Base-by-base conservation (phyloP, 2,329 filamentous ascomycete genomes). In the Neurospora sp. region DNA sequence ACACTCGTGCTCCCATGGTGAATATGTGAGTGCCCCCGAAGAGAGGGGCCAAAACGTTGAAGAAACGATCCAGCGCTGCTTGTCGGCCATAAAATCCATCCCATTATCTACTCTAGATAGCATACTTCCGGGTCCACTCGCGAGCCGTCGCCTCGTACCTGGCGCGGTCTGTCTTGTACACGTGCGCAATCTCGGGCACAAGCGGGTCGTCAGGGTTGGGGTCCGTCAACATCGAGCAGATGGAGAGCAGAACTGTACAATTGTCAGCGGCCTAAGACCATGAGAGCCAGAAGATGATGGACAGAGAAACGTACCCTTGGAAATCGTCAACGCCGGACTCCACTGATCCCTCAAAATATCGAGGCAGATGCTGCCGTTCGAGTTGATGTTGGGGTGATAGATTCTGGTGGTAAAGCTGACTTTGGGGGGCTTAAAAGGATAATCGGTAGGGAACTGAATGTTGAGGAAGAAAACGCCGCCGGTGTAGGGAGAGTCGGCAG, bases 371-470 rank as follows among this genome's bases (percentile, higher is more conserved):
- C 94, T 97, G 83, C 96, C 96, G 82, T 98, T 98, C 76, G 93
- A 97, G 90, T 99, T 99, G 93, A 99, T 99, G 85, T 99, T 99
- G 78, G 96, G 96, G 85, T 99, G 96, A 83, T 99, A 99, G 86
- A 99, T 98, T 80, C 95, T 92, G 75, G 96, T 99, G 78, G 93
- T 98, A 89, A 99, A 99, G 91, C 97, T 97, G 84, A 99, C 94
- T 89, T 99, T 99, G 77, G 96, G 96, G 73, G 96, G 96, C 91
- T 99, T 99, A 89, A 99, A 99, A 58, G 96, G 96, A 84, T 99
- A 99, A 87, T 99, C 96, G 87, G 96, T 99, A 76, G 96, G 96
- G 87, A 99, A 98, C 85, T 97, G 93, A 80, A 99, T 99, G 77
- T 92, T 91, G 76, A 99, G 89, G 90, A 99, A 99, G 88, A 99